Evolutionary conservation across 352 stramenopile species (phyloP), one percentile per base, ranked within the genome.

Genomic region (Phytophthora sp.): DNA sequence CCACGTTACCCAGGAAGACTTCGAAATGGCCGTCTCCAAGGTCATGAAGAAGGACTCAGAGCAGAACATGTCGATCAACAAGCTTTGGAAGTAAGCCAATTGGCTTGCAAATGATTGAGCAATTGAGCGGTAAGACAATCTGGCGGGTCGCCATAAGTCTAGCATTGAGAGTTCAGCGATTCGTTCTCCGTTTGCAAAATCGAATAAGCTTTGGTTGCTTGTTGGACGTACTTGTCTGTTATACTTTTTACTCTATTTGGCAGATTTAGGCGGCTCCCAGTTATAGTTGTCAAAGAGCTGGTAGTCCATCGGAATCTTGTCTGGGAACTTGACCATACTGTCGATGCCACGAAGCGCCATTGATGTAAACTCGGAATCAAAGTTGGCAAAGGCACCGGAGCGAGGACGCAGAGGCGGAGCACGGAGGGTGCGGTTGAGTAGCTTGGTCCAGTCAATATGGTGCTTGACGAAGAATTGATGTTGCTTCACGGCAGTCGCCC

Each of bases 31-130:
- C 10, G 97, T 99, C 21, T 98, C 93, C 50, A 99, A 99, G 90
- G 98, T 99, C 56, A 99, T 99, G 97, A 99, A 99, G 96, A 99
- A 99, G 85, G 97, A 99, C 67, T 94, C 89, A 50, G 98, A 99
- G 67, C 82, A 91, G 65, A 93, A 93, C 80, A 98, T 99, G 82
- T 99, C 94, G 79, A 97, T 99, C 71, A 96, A 97, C 77, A 99
- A 99, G 85, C 87, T 99, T 56, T 99, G 97, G 97, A 99, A 99
- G 92, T 99, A 99, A 73, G 46, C 39, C 35, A 53, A 18, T 34
- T 9, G 28, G 20, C 20, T 41, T 52, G 15, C 35, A 59, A 64
- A 50, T 56, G 45, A 44, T 51, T 54, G 39, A 52, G 34, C 48
- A 18, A 37, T 28, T 26, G 27, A 61, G 34, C 48, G 53, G 31